A percentile compares a stretch with the other conserved stretches of the same genome.
Conservation (phyloP, 352 stramenopile species). For the Globisporangium okanoganense region DNA sequence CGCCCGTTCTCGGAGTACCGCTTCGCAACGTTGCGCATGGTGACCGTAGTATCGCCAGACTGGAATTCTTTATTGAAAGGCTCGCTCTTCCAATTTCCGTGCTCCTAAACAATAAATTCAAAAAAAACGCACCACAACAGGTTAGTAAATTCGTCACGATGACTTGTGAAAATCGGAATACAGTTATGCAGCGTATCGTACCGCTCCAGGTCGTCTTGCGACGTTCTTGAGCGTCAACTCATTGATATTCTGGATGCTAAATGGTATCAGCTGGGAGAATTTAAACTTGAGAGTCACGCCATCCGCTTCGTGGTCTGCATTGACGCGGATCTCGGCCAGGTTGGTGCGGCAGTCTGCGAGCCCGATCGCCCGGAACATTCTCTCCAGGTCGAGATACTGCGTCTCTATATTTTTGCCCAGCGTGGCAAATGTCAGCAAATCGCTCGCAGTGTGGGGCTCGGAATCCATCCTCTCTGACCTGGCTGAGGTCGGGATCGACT, state of each 20-base stretch:
- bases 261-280: conserved; percentile 7
- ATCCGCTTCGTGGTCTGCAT: background rate
- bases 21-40: conserved; percentile 4
- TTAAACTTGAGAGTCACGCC: conserved; percentile 8
- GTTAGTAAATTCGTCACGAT: too few relatives aligned
- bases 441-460: background rate
- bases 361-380: background rate
- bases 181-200: too few relatives aligned
- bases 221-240: background rate
- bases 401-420: conserved; percentile 1
- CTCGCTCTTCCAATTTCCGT: background rate
- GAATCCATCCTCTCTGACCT: background rate
- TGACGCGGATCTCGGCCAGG: background rate
- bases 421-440: background rate
- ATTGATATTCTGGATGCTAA: conserved; percentile 5
- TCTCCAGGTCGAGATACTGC: conserved; percentile 11
- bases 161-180: too few relatives aligned
- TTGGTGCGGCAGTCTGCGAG: background rate
- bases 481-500: background rate
- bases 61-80: conserved; percentile 14
- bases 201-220: background rate
- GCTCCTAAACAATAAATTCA: background rate
- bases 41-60: background rate
- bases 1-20: conserved; percentile 5
- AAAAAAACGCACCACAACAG: too few relatives aligned